Evolutionary conservation across 805 yeast genomes (phyloP), one percentile per base, ranked within the genome.

Genomic region (Yarrowia sp.): DNA sequence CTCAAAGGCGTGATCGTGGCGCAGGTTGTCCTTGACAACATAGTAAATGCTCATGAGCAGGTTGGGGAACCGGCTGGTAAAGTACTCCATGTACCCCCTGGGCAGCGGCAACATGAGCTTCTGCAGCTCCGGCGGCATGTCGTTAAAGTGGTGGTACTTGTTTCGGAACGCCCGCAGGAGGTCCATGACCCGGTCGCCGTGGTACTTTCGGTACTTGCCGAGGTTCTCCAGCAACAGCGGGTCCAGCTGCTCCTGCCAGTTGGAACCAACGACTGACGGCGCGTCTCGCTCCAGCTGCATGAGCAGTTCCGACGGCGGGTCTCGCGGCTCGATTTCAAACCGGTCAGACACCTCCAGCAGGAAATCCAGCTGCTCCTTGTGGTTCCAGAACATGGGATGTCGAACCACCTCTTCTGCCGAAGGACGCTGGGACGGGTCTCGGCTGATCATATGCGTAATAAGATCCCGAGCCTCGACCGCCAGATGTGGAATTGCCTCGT

Each of bases 81-180:
- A 95, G 73, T 89, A 95, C 48, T 78, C 75, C 74, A 90, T 89
- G 73, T 90, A 95, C 0, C 96, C 97, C 58, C 85, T 84, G 0
- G 98, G 97, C 28, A 91, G 76, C 0, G 93, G 88, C 19, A 90
- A 87, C 84, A 95, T 88, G 58, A 83, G 80, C 16, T 72, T 73
- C 62, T 84, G 85, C 66, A 95, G 79, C 14, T 79, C 82, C 10
- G 77, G 80, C 0, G 97, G 97, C 72, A 92, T 77, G 74, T 95
- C 99, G 76, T 91, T 91, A 74, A 83, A 93, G 74, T 95, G 99
- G 74, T 95, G 98, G 71, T 90, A 88, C 75, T 95, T 95, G 77
- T 95, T 95, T 70, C 99, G 81, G 69, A 95, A 75, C 0, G 97
- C 97, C 66, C 99, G 80, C 66, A 95, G 76, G 61, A 95, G 77